Conservation (phyloP, 23 red algal genomes). For the Gracilaria domingensis region DNA sequence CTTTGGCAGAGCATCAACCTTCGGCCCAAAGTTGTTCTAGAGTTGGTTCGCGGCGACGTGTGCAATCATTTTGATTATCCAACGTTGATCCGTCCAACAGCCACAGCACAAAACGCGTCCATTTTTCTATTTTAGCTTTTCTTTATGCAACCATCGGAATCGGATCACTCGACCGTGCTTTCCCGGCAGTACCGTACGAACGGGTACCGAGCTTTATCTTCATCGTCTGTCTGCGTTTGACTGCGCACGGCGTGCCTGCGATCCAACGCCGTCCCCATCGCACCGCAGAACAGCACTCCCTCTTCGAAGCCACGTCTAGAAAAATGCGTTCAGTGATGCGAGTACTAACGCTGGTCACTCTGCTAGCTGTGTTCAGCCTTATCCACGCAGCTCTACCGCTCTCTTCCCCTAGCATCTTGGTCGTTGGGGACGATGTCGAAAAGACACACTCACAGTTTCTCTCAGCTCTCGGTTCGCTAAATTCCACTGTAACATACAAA, state of each 20-base stretch:
- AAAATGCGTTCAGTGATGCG: background rate
- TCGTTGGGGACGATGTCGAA: slow-evolving; percentile 34
- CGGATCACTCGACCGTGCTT: too few species aligned
- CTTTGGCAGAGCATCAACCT: too few species aligned
- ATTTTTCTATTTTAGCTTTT: background rate
- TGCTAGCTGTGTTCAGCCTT: background rate
- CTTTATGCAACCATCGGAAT: background rate
- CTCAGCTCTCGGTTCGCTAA: slow-evolving; percentile 2
- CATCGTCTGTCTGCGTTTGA: background rate
- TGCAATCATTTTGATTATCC: slow-evolving; percentile 4
- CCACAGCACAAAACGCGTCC: background rate
- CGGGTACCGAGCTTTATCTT: background rate
- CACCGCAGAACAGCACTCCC: background rate
- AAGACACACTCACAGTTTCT: slow-evolving; percentile 60
- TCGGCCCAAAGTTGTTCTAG: too few species aligned
- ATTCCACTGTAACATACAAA: slow-evolving; percentile 33
- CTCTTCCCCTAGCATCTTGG: slow-evolving; percentile 17
- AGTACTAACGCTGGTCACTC: background rate
- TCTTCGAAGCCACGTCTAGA: background rate
- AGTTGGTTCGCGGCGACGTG: too few species aligned
- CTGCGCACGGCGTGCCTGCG: background rate
- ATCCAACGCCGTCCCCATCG: background rate
- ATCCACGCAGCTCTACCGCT: background rate
- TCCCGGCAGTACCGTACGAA: too few species aligned
- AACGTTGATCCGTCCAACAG: too few species aligned